Evolutionary conservation across 2,329 filamentous ascomycete genomes (phyloP).

Genomic region (Huntiella abstrusa): DNA sequence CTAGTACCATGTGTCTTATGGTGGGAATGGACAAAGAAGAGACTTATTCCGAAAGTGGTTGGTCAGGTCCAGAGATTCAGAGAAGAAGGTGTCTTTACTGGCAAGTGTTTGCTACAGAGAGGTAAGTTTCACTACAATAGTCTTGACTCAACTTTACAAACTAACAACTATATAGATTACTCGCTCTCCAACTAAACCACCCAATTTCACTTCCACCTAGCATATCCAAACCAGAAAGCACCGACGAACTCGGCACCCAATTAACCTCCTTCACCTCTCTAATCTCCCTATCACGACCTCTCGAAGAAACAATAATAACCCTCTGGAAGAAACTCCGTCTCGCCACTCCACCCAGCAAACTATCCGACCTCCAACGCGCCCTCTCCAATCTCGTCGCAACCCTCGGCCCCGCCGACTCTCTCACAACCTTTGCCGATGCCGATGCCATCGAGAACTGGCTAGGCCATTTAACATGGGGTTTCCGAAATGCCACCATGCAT

Average conservation of each 20-base stretch:
- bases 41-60: slow-evolving; percentile 31
- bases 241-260: slow-evolving; percentile 8
- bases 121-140: slow-evolving; percentile 25
- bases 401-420: slow-evolving; percentile 18
- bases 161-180: slow-evolving; percentile 28
- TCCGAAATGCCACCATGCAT: slow-evolving; percentile 8
- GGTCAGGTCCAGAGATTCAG: slow-evolving; percentile 39
- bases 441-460: slow-evolving; percentile 44
- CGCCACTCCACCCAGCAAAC: slow-evolving; percentile 43
- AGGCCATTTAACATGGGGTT: slow-evolving; percentile 40
- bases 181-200: slow-evolving; percentile 50
- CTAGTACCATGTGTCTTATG: slow-evolving; percentile 49
- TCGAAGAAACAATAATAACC: slow-evolving; percentile 32
- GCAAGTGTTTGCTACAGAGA: slow-evolving; percentile 53
- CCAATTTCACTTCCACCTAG: slow-evolving; percentile 53
- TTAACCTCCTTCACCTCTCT: slow-evolving; percentile 24
- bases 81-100: slow-evolving; percentile 51
- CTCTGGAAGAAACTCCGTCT: slow-evolving; percentile 39
- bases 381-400: slow-evolving; percentile 7
- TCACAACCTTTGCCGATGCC: slow-evolving; percentile 23
- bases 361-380: slow-evolving; percentile 31
- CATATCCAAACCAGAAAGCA: slow-evolving; percentile 25
- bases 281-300: slow-evolving; percentile 40
- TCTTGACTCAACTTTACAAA: background rate
- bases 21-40: slow-evolving; percentile 43